A percentile compares a stretch with the other conserved stretches of the same genome.
Conservation (phyloP, 2,329 filamentous ascomycete genomes). For the Diaporthe capsici region DNA sequence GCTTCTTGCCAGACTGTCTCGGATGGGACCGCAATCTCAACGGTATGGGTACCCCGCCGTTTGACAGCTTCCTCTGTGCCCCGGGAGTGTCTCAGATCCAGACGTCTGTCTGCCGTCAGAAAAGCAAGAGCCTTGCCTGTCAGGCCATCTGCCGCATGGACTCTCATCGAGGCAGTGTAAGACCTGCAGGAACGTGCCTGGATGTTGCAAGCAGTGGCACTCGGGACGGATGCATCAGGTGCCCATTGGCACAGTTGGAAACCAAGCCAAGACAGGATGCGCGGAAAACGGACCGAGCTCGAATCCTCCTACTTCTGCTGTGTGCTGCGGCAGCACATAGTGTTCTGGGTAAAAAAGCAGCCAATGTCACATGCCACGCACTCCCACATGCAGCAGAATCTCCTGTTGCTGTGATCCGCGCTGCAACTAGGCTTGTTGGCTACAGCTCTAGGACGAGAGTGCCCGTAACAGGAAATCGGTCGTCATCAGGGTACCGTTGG, state of each 20-base stretch:
- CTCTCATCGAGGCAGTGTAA: slow-evolving; percentile 22
- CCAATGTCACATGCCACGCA: slow-evolving; percentile 9
- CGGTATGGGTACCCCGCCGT: slow-evolving; percentile 32
- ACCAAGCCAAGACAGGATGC: slow-evolving; percentile 28
- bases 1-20: slow-evolving; percentile 33
- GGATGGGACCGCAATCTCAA: slow-evolving; percentile 37
- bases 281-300: slow-evolving; percentile 27
- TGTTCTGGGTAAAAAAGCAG: slow-evolving; percentile 21
- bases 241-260: slow-evolving; percentile 19
- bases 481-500: slow-evolving; percentile 1
- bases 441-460: neutral
- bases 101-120: slow-evolving; percentile 1
- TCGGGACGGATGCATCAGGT: slow-evolving; percentile 1
- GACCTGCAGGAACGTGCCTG: slow-evolving; percentile 22
- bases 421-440: slow-evolving; percentile 6
- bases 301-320: slow-evolving; percentile 8
- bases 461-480: neutral
- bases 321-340: neutral
- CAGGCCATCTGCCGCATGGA: slow-evolving; percentile 28
- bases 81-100: slow-evolving; percentile 29
- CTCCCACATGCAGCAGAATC: neutral
- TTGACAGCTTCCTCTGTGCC: slow-evolving; percentile 34
- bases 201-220: slow-evolving; percentile 11
- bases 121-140: slow-evolving; percentile 23
- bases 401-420: slow-evolving; percentile 17